Evolutionary conservation across 2,329 filamentous ascomycete species (phyloP), one percentile per base, ranked within the genome.

Genomic region (Neoarthrinium moseri): DNA sequence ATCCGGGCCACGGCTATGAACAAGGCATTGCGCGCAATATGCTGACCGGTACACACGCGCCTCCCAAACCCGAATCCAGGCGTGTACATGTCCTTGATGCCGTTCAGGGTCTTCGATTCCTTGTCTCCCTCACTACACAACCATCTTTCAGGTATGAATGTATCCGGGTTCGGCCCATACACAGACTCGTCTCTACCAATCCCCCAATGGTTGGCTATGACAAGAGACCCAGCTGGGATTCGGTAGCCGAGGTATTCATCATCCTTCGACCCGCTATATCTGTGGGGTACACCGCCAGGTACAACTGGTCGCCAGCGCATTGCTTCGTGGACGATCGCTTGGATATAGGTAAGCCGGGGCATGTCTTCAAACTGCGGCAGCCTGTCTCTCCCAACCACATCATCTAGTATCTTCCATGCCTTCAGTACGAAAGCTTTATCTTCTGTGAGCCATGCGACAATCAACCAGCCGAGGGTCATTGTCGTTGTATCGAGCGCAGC

Each of bases 51-150:
- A 20, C 67, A 71, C 1, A 72, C 61, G 1, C 76, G 58, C 3
- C 74, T 61, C 0, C 77, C 76, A 45, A 71, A 78, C 0, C 75
- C 76, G 43, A 80, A 78, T 6, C 69, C 68, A 1, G 59, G 52
- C 2, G 60, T 54, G 0, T 65, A 63, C 43, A 67, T 52, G 18
- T 62, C 54, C 29, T 59, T 59, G 15, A 61, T 43, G 7, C 44
- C 51, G 29, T 34, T 21, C 4, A n/a, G 24, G 15, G 12, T n/a
- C n/a, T 43, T 33, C 17, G 6, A 3, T 2, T 26, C 13, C 8
- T 40, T 29, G 8, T 42, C 33, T 3, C 48, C 46, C 2, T 43
- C 46, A 3, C 52, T 36, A 18, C 38, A 47, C 4, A 66, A 43
- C 63, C 65, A 68, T n/a, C 62, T 50, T 43, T 67, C 63, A 0